These are phyloP conservation scores for Bombardia bombarda DNA, from an alignment of 495 filamentous ascomycete species.

Conservation along the genomic window DNA sequence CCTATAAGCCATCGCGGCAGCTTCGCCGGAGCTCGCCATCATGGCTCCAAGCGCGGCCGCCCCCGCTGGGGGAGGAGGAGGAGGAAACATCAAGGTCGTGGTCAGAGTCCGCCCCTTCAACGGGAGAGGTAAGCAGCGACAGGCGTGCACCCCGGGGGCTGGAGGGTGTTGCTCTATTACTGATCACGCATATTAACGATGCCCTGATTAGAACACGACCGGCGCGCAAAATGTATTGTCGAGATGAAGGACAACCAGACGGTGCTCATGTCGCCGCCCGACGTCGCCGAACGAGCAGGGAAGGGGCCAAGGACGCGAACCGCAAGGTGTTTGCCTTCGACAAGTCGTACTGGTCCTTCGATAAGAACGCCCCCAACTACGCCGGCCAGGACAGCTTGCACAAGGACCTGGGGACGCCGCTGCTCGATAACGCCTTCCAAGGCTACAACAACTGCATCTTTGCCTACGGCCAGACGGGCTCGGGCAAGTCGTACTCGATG, in stretches of 20 bases:
- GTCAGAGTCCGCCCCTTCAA: constrained; percentile 92
- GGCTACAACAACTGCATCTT: constrained; percentile 99
- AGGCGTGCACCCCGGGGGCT: no score
- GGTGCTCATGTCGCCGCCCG: constrained; percentile 68
- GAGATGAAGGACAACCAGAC: constrained; percentile 93
- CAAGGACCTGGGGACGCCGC: constrained; percentile 75
- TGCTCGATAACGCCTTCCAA: constrained; percentile 96
- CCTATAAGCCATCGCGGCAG: neutral
- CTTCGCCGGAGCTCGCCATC: constrained; percentile 10
- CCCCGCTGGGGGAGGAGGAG: constrained; percentile 45
- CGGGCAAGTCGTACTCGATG: constrained; percentile 98
- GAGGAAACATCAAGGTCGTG: constrained; percentile 99
- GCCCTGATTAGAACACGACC: constrained; percentile 62
- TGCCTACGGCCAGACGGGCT: constrained; percentile 97
- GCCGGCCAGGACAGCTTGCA: constrained; percentile 88
- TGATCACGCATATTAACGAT: no score
- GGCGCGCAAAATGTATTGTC: constrained; percentile 93
- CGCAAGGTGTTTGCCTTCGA: constrained; percentile 93
- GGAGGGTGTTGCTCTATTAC: no score
- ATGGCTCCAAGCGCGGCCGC: constrained; percentile 63
- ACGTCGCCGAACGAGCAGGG: constrained; percentile 46
- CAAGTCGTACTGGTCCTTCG: constrained; percentile 96
- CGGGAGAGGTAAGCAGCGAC: constrained; percentile 62
- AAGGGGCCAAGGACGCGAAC: constrained; percentile 60
- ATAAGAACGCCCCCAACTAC: constrained; percentile 70